Base-by-base conservation (phyloP, 768 basidiomycete genomes). In the Pleurotus pulmonarius region DNA sequence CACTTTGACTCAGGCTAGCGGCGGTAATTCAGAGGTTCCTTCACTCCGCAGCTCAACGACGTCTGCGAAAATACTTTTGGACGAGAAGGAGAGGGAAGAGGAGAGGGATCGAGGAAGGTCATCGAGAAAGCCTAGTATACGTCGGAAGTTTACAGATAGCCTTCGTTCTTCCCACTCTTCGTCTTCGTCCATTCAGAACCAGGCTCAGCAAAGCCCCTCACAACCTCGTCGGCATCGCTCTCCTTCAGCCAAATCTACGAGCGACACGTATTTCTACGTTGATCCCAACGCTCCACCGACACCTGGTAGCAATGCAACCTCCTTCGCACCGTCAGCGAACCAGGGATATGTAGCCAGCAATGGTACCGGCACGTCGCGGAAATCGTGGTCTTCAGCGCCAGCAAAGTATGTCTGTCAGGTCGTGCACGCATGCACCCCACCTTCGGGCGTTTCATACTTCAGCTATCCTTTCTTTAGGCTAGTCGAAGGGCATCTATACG, bases 391-490 rank as follows among this genome's bases (percentile, higher is more conserved):
- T 18, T 68, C 68, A 38, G 76, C 76, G 47, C 80, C 75, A 0
- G 76, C 81, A 37, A 78, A 86, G 54, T 92, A 92, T 66, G 65
- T 79, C 4, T 91, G 88, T 60, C 76, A 77, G 22, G 88, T 85
- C 8, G 76, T 90, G 22, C 87, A 89, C 60, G 77, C 82, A 8
- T 90, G 87, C 68, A 71, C 76, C 12, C 88, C 88, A 3, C 88
- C 87, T 0, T 63, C 70, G 0, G 77, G 80, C 7, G 84, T 86
- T 8, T 75, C 82, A 18, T 92, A 92, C 63, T 86, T 84, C 60
- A 82, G 79, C 46, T 82, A 86, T 64, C 89, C 89, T 12, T 92
- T 93, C 77, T 90, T 92, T 67, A 81, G 75, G 11, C 75, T 93
- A n/a, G 67, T 70, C 29, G 76, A 81, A 29, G 85, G 81, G 3